Conservation (phyloP, 1,284 basidiomycete species). For the Flammula alnicola region DNA sequence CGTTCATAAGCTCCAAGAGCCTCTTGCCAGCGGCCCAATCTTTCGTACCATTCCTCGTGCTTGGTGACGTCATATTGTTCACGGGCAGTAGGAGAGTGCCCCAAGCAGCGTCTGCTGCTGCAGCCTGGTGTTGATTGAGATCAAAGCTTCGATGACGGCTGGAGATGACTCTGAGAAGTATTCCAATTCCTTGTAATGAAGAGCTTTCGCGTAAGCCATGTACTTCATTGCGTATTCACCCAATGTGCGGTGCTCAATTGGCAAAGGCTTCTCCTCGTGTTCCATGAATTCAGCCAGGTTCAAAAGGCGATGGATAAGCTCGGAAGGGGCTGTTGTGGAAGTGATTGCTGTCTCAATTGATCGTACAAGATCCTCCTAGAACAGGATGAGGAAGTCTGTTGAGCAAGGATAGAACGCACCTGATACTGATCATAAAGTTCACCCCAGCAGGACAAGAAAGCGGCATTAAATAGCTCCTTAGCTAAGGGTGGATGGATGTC, state of each 20-base stretch:
- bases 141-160: slow-evolving; percentile 91
- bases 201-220: slow-evolving; percentile 96
- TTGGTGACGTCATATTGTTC: slow-evolving; percentile 86
- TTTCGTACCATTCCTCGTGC: slow-evolving; percentile 98
- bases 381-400: background rate
- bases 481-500: slow-evolving; percentile 93
- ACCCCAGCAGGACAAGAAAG: slow-evolving; percentile 97
- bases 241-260: slow-evolving; percentile 92
- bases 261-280: slow-evolving; percentile 96
- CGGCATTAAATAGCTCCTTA: slow-evolving; percentile 96
- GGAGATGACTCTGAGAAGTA: slow-evolving; percentile 92
- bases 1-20: slow-evolving; percentile 89
- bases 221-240: slow-evolving; percentile 95
- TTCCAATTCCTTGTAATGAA: slow-evolving; percentile 99
- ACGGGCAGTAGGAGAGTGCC: slow-evolving; percentile 90
- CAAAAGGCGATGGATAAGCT: slow-evolving; percentile 92
- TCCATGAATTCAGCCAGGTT: slow-evolving; percentile 99
- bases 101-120: slow-evolving; percentile 98
- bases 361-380: slow-evolving; percentile 89
- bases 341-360: slow-evolving; percentile 92
- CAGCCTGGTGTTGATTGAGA: slow-evolving; percentile 96
- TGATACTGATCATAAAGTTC: slow-evolving; percentile 97
- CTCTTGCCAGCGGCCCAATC: slow-evolving; percentile 96
- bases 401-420: slow-evolving; percentile 47
- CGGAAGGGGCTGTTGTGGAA: slow-evolving; percentile 79